Evolutionary conservation across 108 stramenopile genomes (phyloP), one percentile per base, ranked within the genome.

Genomic region (Stephanodiscus triporus): DNA sequence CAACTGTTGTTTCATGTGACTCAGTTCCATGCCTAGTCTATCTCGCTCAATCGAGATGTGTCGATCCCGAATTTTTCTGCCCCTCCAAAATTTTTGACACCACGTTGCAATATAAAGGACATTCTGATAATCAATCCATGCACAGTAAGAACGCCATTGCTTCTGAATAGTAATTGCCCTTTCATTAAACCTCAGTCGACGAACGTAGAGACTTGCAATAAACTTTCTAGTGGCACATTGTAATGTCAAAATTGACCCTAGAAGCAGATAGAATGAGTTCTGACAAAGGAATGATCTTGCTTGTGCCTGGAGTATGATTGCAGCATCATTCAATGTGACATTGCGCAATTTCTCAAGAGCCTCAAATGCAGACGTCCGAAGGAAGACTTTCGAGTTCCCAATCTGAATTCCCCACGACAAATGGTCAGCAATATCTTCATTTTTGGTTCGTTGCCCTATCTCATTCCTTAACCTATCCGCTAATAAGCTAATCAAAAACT

Each of bases 301-400:
- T 23, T 30, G 55, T 20, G 80, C 73, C 67, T 81, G 80, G 27
- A 81, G 34, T 30, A 27, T 64, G 29, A 36, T 71, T 53, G 74
- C 80, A 27, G 80, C 73, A 23, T 68, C 24, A 29, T 75, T 81
- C 47, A 81, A 45, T 67, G 69, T 53, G 23, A 49, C 53, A 19
- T 80, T 74, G 36, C 94, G 83, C 2, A 95, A 69, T 40, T 72
- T 66, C 74, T 98, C 97, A n/a, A 98, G 79, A 11, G 85, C 76
- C 19, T 96, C 94, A 73, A 93, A 95, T 16, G 93, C 87, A 20
- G 64, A 54, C 9, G 72, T 66, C 11, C 95, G 84, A 32, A 98
- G 72, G 59, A 96, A 98, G 6, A 98, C 93, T 73, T 95, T 96
- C n/a, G 88, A 88, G 58, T 80, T 77, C 3, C 97, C 97, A 59